phyloP scores from a whole-genome alignment of 306 rosid genomes.

The Cyamopsis tetragonoloba region DNA sequence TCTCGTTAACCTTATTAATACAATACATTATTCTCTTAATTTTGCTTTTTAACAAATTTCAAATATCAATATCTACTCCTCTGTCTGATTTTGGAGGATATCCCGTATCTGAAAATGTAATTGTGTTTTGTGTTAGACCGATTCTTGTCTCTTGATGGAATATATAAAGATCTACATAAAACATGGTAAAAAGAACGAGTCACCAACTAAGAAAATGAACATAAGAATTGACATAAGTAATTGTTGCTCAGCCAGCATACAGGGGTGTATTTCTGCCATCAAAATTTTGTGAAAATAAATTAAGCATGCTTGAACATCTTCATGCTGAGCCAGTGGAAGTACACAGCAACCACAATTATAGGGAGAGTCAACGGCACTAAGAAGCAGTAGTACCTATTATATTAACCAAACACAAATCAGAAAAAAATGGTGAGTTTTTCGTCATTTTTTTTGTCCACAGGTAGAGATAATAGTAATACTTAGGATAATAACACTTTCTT shows the following conservation, averaged over 20 bases:
- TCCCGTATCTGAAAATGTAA: too few species aligned
- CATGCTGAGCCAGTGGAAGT: constrained; percentile 91
- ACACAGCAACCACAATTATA: constrained; percentile 63
- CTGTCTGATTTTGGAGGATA: too few species aligned
- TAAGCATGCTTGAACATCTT: constrained; percentile 88
- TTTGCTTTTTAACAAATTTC: too few species aligned
- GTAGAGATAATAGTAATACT: neutral
- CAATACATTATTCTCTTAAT: too few species aligned
- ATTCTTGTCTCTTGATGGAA: too few species aligned
- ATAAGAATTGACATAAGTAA: neutral
- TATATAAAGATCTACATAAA: too few species aligned
- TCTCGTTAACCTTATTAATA: too few species aligned
- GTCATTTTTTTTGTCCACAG: neutral
- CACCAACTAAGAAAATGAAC: too few species aligned
- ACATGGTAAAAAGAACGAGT: neutral
- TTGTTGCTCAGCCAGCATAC: neutral
- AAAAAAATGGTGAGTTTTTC: neutral
- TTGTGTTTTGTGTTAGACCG: too few species aligned
- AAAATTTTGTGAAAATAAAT: constrained; percentile 9
- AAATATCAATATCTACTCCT: too few species aligned
- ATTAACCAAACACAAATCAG: constrained; percentile 5
- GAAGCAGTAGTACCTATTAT: constrained; percentile 72
- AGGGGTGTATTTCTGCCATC: neutral
- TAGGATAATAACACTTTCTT: neutral
- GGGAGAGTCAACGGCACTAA: constrained; percentile 85